Conservation (phyloP, 495 filamentous ascomycete genomes). For the Penicillium argentinense region DNA sequence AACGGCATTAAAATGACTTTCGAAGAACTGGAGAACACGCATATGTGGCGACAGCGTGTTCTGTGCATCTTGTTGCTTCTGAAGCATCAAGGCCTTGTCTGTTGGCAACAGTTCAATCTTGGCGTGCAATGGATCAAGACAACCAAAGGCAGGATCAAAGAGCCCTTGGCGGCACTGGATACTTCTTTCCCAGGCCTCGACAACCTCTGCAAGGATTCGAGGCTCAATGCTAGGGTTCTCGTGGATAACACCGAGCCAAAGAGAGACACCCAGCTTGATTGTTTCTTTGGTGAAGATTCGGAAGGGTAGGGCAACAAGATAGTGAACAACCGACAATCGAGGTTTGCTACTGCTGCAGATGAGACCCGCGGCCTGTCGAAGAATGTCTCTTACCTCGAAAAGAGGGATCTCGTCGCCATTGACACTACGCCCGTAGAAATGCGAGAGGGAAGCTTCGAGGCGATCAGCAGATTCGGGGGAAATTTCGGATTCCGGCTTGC, state of each 20-base stretch:
- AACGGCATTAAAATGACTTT: constrained; percentile 90
- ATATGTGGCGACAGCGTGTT: constrained; percentile 82
- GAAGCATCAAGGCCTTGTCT: constrained; percentile 71
- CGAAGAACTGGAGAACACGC: constrained; percentile 81
- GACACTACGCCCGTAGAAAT: constrained; percentile 67
- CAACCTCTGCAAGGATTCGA: constrained; percentile 77
- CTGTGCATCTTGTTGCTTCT: constrained; percentile 73
- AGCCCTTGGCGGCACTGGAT: constrained; percentile 73
- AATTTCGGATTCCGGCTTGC: constrained; percentile 4
- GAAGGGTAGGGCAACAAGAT: constrained; percentile 90
- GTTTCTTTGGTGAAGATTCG: constrained; percentile 88
- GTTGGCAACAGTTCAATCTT: constrained; percentile 92
- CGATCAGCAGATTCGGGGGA: constrained; percentile 20
- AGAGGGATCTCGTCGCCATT: constrained; percentile 67
- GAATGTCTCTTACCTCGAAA: constrained; percentile 70
- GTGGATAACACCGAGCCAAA: constrained; percentile 96
- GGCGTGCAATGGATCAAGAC: constrained; percentile 82
- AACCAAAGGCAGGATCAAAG: constrained; percentile 73
- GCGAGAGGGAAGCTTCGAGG: constrained; percentile 35
- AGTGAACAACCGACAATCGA: constrained; percentile 73
- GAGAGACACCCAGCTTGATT: constrained; percentile 90
- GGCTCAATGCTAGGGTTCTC: constrained; percentile 89
- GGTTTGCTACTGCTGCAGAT: constrained; percentile 73
- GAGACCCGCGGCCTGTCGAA: constrained; percentile 79
- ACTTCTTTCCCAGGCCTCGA: constrained; percentile 81